Evolutionary conservation across 257 asterid species (phyloP), one percentile per base, ranked within the genome.

Genomic region (Nicotiana noctiflora): DNA sequence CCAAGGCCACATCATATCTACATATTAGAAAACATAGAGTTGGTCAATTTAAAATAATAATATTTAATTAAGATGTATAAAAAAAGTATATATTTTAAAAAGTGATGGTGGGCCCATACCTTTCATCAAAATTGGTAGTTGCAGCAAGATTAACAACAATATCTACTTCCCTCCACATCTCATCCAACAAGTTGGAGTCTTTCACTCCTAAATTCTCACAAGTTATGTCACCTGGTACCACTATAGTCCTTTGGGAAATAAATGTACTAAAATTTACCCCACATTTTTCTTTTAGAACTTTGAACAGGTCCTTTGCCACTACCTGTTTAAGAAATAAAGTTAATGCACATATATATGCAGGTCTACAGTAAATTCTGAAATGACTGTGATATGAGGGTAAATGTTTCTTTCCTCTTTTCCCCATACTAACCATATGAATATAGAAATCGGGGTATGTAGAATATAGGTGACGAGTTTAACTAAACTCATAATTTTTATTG

Each of bases 101-200:
- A 7, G 15, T 14, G 2, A 18, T 46, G 59, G 52, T 4, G 13
- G 32, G 6, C 19, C 6, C 18, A 53, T 65, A 94, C 99, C 98
- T 93, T 84, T 95, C 98, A 80, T 95, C 97, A 77, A 95, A 95
- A 64, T 92, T 89, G 70, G 99, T 95, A 2, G 92, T 93, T 79
- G 99, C 99, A 77, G 99, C 99, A 79, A 93, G 82, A 81, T 95
- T 95, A 60, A 93, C 87, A 1, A 95, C 97, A 81, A 93, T 90
- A 76, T 93, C 98, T 29, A 93, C 89, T 85, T 90, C 81, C 68
- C 75, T 85, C 91, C 90, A 89, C 92, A 93, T 92, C 82, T 91
- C 92, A 44, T 93, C 89, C 80, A 90, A 25, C 84, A 95, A 76
- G 23, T 4, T 63, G 0, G 84, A 5, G 60, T 92, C 94, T 25